Evolutionary conservation across 345 rosid species (phyloP), one percentile per base, ranked within the genome.

Genomic region (Microthlaspi erraticum): DNA sequence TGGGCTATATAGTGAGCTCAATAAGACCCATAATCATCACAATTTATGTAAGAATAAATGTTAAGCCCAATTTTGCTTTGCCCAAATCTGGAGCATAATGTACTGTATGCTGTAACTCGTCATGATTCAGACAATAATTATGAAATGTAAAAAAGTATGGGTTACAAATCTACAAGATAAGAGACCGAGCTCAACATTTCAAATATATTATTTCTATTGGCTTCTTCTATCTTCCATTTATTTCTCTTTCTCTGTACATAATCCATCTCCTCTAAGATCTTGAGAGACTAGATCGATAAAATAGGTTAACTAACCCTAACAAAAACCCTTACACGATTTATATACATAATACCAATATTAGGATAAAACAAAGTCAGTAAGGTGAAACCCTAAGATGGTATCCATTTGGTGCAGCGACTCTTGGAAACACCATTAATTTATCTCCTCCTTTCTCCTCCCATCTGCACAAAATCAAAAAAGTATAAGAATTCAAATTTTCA

Each of bases 361-460:
- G 42, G 38, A 60, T 46, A 63, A 70, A 64, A 39, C 20, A 56
- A 43, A 64, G 56, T 78, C 60, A 81, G 85, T 83, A 70, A 66
- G 82, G 64, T 56, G 87, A 87, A 48, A 91, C 87, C 67, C 87
- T 86, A 39, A 90, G 71, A 82, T 88, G 97, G 2, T 87, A 73
- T 23, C 98, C 98, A 66, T 93, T 88, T 36, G 97, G 96, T 68
- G 98, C 98, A 77, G 81, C 85, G 45, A 93, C 96, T 85, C 98
- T 88, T 49, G 98, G 98, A 63, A 93, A 93, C 56, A 84, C 88
- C 85, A 84, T 71, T 29, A 90, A 12, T 63, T 79, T 85, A 3
- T 87, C 88, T 56, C 83, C 89, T 9, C 93, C 97, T 65, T 81
- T 73, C 73, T 93, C 98, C 48, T 86, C 87, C 98, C 98, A 93